Percentiles rank a stretch among this genome's conserved stretches.
These are phyloP conservation scores for Taphrina betulina DNA, from an alignment of 1,139 yeast species.

Conservation along the genomic window DNA sequence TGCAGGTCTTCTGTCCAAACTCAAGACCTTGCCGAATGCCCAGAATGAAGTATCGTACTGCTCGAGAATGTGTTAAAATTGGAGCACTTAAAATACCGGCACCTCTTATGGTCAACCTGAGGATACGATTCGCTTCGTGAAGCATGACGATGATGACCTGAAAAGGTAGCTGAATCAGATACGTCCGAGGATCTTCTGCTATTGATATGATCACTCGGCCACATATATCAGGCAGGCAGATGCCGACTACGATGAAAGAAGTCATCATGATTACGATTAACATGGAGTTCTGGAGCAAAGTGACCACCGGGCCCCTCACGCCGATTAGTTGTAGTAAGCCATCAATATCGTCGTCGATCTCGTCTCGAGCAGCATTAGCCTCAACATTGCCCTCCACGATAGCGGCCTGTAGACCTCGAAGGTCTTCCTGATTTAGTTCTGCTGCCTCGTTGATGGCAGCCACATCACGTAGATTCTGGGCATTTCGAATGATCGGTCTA, in stretches of 20 bases:
- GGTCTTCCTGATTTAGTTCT: background rate
- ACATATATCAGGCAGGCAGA: slow-evolving; percentile 25
- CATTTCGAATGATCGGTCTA: background rate
- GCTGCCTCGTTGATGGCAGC: background rate
- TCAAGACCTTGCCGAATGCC: background rate
- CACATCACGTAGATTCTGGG: background rate
- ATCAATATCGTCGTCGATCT: slow-evolving; percentile 39
- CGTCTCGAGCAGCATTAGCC: slow-evolving; percentile 23
- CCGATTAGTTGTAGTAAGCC: slow-evolving; percentile 42
- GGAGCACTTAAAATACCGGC: background rate
- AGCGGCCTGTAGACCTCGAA: background rate
- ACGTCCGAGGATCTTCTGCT: slow-evolving; percentile 2
- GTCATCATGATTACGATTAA: slow-evolving; percentile 39
- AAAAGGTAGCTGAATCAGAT: background rate
- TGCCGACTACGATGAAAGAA: slow-evolving; percentile 25
- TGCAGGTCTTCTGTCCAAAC: background rate
- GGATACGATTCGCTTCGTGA: background rate
- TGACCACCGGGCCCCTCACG: slow-evolving; percentile 42
- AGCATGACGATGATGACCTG: background rate
- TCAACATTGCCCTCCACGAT: background rate
- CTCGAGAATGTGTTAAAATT: background rate
- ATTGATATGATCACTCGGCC: slow-evolving; percentile 16
- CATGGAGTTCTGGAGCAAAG: slow-evolving; percentile 38
- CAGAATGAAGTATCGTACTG: background rate
- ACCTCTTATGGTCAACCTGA: background rate